A percentile compares a stretch with the other conserved stretches of the same genome.
These are phyloP conservation scores for Cokeromyces recurvatus DNA, from an alignment of 371 early-diverging fungal species.

Conservation along the genomic window DNA sequence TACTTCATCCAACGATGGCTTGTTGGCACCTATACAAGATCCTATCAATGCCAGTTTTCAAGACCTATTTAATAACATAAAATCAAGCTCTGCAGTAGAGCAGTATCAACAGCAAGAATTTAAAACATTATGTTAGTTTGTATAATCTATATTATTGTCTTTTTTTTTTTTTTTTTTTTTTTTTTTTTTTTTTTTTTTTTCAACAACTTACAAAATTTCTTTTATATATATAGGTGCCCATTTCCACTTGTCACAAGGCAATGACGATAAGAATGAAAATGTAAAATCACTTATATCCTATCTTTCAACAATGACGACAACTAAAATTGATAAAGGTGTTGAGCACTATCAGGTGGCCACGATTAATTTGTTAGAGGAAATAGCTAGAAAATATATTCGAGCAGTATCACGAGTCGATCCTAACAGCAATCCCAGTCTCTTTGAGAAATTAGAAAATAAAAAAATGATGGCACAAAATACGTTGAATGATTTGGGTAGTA, in stretches of 20 bases:
- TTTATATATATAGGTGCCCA: conserved; percentile 20
- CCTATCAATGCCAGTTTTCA: conserved; percentile 29
- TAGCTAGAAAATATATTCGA: conserved; percentile 22
- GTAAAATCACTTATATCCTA: conserved; percentile 27
- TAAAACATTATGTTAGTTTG: conserved; percentile 28
- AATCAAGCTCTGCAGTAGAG: conserved; percentile 16
- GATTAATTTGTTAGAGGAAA: conserved; percentile 26
- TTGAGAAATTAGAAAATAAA: conserved; percentile 25
- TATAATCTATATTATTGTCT: background rate
- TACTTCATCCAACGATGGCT: background rate
- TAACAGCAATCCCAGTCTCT: conserved; percentile 17
- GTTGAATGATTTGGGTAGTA: conserved; percentile 48
- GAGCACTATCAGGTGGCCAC: conserved; percentile 33
- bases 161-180: background rate
- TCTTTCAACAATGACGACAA: conserved; percentile 25
- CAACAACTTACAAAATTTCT: too few relatives aligned
- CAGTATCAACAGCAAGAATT: conserved; percentile 27
- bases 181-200: too few relatives aligned
- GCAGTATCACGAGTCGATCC: conserved; percentile 4
- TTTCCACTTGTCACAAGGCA: conserved; percentile 15
- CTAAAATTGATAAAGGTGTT: conserved; percentile 6
- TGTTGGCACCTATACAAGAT: conserved; percentile 7
- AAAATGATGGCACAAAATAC: conserved; percentile 38
- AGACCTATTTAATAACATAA: conserved; percentile 17
- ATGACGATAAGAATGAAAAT: conserved; percentile 11